A percentile compares a stretch with the other conserved stretches of the same genome.
phyloP scores from a whole-genome alignment of 805 yeast species.

The Komagataella pseudopastoris region DNA sequence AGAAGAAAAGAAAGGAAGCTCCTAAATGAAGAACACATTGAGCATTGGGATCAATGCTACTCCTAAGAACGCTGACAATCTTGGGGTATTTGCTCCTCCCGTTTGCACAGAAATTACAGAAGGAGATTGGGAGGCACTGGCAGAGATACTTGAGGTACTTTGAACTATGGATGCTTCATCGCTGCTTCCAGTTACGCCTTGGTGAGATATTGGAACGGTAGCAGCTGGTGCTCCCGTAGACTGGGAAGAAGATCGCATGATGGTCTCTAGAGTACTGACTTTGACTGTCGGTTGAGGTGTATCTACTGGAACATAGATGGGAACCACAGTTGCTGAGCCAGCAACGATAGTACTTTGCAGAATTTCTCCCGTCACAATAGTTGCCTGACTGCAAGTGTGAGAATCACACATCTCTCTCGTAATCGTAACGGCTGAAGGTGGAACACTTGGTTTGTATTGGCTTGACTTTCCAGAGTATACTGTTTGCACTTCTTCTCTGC shows the following conservation, averaged over 20 bases:
- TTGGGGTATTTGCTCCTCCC: background rate
- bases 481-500: background rate
- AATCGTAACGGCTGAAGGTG: background rate
- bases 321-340: background rate
- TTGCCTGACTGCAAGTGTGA: background rate
- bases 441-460: background rate
- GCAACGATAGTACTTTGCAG: background rate
- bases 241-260: background rate
- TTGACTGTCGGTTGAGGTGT: background rate
- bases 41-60: background rate
- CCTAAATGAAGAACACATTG: background rate
- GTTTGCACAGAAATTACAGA: background rate
- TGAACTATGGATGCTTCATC: background rate
- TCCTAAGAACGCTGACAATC: background rate
- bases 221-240: background rate
- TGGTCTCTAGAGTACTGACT: background rate
- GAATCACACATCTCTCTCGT: background rate
- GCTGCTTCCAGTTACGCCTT: background rate
- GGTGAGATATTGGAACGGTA: background rate
- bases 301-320: background rate
- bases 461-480: background rate
- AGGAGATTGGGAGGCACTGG: background rate
- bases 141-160: background rate
- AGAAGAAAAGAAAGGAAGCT: background rate
- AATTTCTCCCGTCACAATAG: background rate